Evolutionary conservation across 2,329 filamentous ascomycete genomes (phyloP), one percentile per base, ranked within the genome.

Genomic region (Fusarium hostae): DNA sequence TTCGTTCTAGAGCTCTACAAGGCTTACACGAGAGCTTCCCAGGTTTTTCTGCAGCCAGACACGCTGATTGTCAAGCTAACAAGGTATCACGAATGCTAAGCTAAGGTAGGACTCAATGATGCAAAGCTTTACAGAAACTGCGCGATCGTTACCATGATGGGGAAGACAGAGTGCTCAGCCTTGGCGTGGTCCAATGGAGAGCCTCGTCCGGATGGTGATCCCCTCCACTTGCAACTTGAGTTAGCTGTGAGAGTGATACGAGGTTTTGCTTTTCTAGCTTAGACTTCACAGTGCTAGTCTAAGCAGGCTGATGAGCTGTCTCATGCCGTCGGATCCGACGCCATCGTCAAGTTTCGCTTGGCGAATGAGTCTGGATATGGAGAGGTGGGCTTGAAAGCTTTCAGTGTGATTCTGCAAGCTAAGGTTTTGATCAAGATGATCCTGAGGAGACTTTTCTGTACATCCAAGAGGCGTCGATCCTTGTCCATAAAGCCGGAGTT

Each of bases 401-500:
- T 26, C 35, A 35, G 30, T 8, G n/a, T 24, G 8, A 50, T 37
- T 51, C 3, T 58, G 24, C 11, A 43, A 41, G 50, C 28, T 35
- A 63, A 68, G 28, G n/a, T 66, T 68, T 18, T 9, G 4, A 20
- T 51, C 34, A 22, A 37, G 10, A 37, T 24, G 63, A 32, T 47
- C 48, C 57, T 41, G 43, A 22, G 30, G 57, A 63, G 24, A 30
- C 18, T 3, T 41, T 40, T 20, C n/a, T 63, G 26, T 32, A 26
- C 28, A 16, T 22, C 41, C n/a, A 26, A 28, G 10, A 9, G 32
- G 43, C 43, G 43, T 57, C 18, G 34, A 59, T 51, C 30, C 20
- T 60, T 40, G 43, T 47, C 52, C 52, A 72, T 74, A 74, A 74
- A 74, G 59, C n/a, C 15, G 16, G 22, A 45, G 34, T 4, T 57